These are phyloP conservation scores for Chernovozyma sophiae-reginae DNA, from an alignment of 1,139 yeast species.

Conservation along the genomic window DNA sequence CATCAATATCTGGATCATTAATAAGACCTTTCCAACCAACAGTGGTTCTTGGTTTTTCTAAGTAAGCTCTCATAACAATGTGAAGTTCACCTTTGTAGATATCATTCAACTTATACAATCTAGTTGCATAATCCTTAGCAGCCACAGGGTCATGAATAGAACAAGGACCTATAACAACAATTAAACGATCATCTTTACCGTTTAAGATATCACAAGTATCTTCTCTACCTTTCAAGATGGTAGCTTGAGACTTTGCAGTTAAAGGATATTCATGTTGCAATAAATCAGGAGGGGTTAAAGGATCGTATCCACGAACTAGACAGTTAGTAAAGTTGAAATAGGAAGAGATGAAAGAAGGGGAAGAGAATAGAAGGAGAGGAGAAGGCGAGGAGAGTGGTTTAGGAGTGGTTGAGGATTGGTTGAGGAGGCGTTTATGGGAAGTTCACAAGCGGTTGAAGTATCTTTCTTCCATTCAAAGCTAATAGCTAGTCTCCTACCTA, in stretches of 20 bases:
- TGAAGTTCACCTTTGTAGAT: constrained; percentile 73
- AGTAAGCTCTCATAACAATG: constrained; percentile 92
- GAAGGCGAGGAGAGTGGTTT: no score
- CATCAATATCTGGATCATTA: constrained; percentile 93
- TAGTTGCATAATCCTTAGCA: constrained; percentile 81
- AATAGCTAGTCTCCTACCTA: no score
- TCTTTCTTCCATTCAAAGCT: no score
- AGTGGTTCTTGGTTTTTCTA: constrained; percentile 97
- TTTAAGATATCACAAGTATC: constrained; percentile 69
- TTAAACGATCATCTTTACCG: constrained; percentile 73
- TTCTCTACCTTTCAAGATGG: constrained; percentile 73
- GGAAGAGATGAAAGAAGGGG: no score
- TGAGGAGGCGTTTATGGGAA: no score
- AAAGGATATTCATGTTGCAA: constrained; percentile 78
- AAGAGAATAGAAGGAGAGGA: no score
- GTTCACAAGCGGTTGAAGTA: no score
- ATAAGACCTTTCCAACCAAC: constrained; percentile 99
- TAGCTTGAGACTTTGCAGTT: constrained; percentile 52
- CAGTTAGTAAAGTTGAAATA: no score
- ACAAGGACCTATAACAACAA: constrained; percentile 92
- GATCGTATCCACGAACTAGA: constrained; percentile 69
- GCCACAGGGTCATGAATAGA: constrained; percentile 90
- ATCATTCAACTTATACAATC: constrained; percentile 61
- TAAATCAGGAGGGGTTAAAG: constrained; percentile 83
- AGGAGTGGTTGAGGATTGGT: no score